These are phyloP conservation scores for Lyophyllum decastes DNA, from an alignment of 768 basidiomycete genomes.

Conservation along the genomic window DNA sequence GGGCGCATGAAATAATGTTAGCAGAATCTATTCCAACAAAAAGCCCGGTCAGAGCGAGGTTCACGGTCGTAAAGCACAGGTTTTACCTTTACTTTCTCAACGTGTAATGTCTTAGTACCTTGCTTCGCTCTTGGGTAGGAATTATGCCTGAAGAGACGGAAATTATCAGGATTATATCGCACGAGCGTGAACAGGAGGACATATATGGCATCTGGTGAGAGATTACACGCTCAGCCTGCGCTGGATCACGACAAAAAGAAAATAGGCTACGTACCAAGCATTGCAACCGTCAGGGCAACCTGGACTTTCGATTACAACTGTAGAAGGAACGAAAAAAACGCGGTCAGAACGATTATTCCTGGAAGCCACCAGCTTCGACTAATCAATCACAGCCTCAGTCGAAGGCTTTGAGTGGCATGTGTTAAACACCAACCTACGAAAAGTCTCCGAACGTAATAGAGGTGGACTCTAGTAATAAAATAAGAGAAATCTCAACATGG, in stretches of 20 bases:
- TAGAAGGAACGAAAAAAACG: background rate
- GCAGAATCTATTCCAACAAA: background rate
- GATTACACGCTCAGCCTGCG: background rate
- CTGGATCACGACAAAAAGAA: background rate
- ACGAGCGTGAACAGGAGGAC: background rate
- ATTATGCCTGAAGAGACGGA: background rate
- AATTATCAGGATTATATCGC: too few species aligned
- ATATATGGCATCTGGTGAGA: background rate
- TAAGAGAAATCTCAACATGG: background rate
- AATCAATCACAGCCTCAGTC: background rate
- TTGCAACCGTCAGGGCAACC: background rate
- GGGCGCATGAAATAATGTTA: constrained; percentile 3
- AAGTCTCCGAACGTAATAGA: constrained; percentile 4
- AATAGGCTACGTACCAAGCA: background rate
- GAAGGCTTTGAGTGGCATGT: background rate
- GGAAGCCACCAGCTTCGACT: constrained; percentile 6
- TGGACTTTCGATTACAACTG: background rate
- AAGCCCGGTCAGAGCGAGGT: background rate
- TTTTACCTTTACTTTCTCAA: background rate
- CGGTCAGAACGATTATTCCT: background rate
- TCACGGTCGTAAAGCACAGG: background rate
- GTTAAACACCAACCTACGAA: background rate
- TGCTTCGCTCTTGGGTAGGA: background rate
- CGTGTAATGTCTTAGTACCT: background rate
- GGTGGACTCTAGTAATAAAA: background rate